These are phyloP conservation scores for Crithidia mellificae DNA, from an alignment of 208 protist species.

Conservation along the genomic window DNA sequence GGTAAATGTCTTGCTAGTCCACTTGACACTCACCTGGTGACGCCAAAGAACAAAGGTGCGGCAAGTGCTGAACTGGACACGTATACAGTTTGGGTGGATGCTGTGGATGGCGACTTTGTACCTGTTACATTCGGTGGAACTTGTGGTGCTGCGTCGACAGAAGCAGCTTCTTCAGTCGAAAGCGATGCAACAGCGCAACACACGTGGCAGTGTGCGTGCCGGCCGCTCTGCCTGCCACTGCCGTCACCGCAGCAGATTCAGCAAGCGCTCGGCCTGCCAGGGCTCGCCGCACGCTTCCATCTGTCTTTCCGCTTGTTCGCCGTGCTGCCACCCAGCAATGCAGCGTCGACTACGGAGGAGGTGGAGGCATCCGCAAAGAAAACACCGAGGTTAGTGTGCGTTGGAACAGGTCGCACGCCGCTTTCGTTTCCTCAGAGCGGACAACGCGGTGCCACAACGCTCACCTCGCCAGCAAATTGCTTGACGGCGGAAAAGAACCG, in stretches of 20 bases:
- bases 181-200: constrained; percentile 1
- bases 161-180: background rate
- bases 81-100: constrained; percentile 15
- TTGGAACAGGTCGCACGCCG: constrained; percentile 12
- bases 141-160: background rate
- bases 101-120: background rate
- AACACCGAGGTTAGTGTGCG: constrained; percentile 11
- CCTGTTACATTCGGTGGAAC: too few relatives aligned
- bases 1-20: too few relatives aligned
- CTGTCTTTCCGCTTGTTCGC: constrained; percentile 14
- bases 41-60: background rate
- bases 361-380: too few relatives aligned
- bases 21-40: too few relatives aligned
- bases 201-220: background rate
- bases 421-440: background rate
- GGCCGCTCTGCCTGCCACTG: constrained; percentile 24
- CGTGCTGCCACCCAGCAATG: too few relatives aligned
- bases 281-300: constrained; percentile 14
- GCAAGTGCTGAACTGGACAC: too few relatives aligned
- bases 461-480: background rate
- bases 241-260: constrained; percentile 21
- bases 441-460: background rate
- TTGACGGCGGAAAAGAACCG: too few relatives aligned
- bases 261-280: constrained; percentile 11
- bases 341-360: too few relatives aligned